Percentiles rank a stretch among this genome's conserved stretches.
Evolutionary conservation across 2,329 filamentous ascomycete genomes (phyloP).

Genomic region (Cordyceps militaris): DNA sequence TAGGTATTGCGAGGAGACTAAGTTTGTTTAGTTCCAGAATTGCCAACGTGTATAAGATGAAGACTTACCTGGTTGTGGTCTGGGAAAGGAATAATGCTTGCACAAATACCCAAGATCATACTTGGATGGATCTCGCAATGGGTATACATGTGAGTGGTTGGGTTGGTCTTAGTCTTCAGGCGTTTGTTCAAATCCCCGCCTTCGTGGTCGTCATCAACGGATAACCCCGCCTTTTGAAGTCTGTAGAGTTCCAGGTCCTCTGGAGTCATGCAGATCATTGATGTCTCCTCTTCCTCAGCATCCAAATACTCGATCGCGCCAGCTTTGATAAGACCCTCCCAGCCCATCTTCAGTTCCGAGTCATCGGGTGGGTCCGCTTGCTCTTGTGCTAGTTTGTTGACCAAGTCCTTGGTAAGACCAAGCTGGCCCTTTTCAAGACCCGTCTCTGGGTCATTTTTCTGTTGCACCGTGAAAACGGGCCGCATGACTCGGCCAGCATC

Average conservation of each 20-base stretch:
- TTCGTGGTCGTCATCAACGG: slow-evolving; percentile 50
- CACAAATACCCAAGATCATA: slow-evolving; percentile 98
- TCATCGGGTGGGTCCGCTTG: slow-evolving; percentile 61
- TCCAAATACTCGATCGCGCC: slow-evolving; percentile 95
- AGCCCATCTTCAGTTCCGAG: slow-evolving; percentile 63
- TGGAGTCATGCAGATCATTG: slow-evolving; percentile 99
- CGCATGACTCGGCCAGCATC: slow-evolving; percentile 93
- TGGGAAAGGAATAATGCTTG: slow-evolving; percentile 98
- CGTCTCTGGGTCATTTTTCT: slow-evolving; percentile 66
- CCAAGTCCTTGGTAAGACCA: slow-evolving; percentile 74
- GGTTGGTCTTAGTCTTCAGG: slow-evolving; percentile 81
- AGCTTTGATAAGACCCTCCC: slow-evolving; percentile 75
- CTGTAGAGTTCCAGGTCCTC: slow-evolving; percentile 82
- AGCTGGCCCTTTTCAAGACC: slow-evolving; percentile 58
- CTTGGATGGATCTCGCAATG: slow-evolving; percentile 99
- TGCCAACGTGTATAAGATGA: slow-evolving; percentile 24
- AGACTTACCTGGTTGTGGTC: slow-evolving; percentile 80
- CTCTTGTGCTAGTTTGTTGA: slow-evolving; percentile 65
- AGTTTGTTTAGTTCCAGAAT: slow-evolving; percentile 2
- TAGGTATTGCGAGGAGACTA: slow-evolving; percentile 97
- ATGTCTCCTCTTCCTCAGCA: slow-evolving; percentile 95
- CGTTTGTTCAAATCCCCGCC: slow-evolving; percentile 70
- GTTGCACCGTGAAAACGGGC: slow-evolving; percentile 89
- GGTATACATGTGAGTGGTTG: slow-evolving; percentile 85
- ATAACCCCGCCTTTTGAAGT: slow-evolving; percentile 59